phyloP scores from a whole-genome alignment of 129 eudicot species.

The Chrysanthemum seticuspe region DNA sequence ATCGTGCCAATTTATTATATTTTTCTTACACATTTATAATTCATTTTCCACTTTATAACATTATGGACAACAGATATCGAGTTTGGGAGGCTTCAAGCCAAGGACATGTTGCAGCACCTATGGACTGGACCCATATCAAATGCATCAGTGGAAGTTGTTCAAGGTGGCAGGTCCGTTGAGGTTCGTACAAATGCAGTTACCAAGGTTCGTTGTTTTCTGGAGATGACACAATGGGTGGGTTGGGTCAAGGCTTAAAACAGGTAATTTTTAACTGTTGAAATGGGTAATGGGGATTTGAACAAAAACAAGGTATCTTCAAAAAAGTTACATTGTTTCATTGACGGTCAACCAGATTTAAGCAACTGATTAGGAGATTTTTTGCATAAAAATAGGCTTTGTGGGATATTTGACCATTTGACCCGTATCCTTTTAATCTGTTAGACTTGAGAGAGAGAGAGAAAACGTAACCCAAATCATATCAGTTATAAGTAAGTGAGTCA shows the following conservation, averaged over 20 bases:
- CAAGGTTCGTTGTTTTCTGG: constrained; percentile 39
- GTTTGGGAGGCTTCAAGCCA: constrained; percentile 80
- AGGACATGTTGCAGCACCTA: constrained; percentile 88
- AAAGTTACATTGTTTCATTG: not conserved
- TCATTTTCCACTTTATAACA: not conserved
- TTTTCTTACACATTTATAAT: not conserved
- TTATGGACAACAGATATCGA: constrained; percentile 46
- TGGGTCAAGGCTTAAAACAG: not conserved
- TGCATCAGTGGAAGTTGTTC: constrained; percentile 81
- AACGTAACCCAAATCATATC: not conserved
- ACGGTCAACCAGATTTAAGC: not conserved
- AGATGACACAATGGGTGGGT: not conserved
- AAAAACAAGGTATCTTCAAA: not conserved
- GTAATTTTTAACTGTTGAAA: not conserved
- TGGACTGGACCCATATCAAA: constrained; percentile 87
- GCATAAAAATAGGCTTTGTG: not conserved
- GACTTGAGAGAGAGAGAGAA: not conserved
- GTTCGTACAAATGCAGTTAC: constrained; percentile 80
- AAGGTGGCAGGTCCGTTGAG: constrained; percentile 79
- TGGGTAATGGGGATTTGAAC: not conserved
- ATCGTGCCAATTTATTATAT: not conserved
- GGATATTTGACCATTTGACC: not conserved
- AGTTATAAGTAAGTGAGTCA: not conserved
- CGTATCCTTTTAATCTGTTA: not conserved
- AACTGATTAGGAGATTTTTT: not conserved